Percentiles rank a stretch among this genome's conserved stretches.
Evolutionary conservation across 805 yeast genomes (phyloP).

Genomic region (Saccharomyces cerevisiae): DNA sequence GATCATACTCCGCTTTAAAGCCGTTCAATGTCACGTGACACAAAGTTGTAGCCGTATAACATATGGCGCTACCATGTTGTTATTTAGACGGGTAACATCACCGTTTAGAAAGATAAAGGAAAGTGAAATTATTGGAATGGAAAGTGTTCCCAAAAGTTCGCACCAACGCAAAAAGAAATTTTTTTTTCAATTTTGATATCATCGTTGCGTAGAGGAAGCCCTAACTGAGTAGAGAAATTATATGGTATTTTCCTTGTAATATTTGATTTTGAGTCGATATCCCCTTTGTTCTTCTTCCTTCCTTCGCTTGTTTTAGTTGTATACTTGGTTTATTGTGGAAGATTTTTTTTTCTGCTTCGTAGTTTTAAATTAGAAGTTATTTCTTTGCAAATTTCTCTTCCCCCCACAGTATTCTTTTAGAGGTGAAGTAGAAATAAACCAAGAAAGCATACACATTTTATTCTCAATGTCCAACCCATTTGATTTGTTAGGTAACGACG

Average conservation of each 20-base stretch:
- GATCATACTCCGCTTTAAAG: not conserved
- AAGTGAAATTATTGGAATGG: constrained; percentile 3
- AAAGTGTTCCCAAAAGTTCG: constrained; percentile 4
- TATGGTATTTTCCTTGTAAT: not conserved
- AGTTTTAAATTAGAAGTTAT: not conserved
- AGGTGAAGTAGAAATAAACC: not conserved
- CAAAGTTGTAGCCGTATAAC: not conserved
- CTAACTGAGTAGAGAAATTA: not conserved
- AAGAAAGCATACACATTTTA: not conserved
- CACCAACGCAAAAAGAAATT: constrained; percentile 7
- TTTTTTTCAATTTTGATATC: not conserved
- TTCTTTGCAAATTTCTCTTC: not conserved
- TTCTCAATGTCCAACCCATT: constrained; percentile 47
- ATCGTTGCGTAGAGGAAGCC: not conserved
- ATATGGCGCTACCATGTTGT: not conserved
- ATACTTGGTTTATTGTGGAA: not conserved
- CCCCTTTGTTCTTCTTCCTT: not conserved
- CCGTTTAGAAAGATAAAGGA: not conserved
- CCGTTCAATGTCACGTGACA: not conserved
- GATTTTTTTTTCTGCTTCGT: not conserved
- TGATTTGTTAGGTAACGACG: constrained; percentile 80
- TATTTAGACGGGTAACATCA: not conserved
- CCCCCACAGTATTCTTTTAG: constrained; percentile 1
- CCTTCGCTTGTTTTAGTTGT: not conserved
- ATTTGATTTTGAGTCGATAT: not conserved